Evolutionary conservation across 106 monocot genomes (phyloP).

Genomic region (Phalaenopsis equestris): DNA sequence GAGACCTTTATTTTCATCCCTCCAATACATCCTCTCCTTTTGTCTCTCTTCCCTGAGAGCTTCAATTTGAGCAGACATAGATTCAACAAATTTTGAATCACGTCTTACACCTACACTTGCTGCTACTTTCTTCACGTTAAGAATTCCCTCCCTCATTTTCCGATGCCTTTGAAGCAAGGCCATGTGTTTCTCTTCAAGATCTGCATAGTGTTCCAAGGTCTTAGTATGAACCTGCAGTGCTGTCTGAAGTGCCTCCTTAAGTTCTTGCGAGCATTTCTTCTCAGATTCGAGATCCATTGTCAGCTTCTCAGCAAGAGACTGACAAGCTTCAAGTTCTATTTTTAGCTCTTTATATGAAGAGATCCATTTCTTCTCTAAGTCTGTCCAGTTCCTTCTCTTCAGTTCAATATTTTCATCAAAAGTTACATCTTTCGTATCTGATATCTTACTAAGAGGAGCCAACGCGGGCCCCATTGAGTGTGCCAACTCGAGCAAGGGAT

Average conservation of each 20-base stretch:
- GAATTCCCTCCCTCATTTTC: constrained; percentile 64
- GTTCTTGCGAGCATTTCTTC: constrained; percentile 60
- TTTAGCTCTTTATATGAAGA: constrained; percentile 63
- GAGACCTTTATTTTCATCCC: constrained; percentile 69
- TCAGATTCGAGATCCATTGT: constrained; percentile 70
- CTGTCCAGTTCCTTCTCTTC: constrained; percentile 42
- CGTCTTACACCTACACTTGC: constrained; percentile 54
- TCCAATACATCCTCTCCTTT: constrained; percentile 74
- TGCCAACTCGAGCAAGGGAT: constrained; percentile 32
- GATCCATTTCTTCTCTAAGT: constrained; percentile 67
- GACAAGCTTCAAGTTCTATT: constrained; percentile 52
- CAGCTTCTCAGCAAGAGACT: constrained; percentile 39
- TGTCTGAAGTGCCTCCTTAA: constrained; percentile 72
- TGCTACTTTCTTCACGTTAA: constrained; percentile 66
- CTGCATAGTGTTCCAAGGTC: constrained; percentile 82
- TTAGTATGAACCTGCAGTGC: constrained; percentile 74
- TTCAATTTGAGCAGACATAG: constrained; percentile 58
- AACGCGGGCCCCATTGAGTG: constrained; percentile 7
- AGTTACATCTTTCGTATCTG: too few species aligned
- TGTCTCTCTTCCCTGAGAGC: constrained; percentile 65
- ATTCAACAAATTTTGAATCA: constrained; percentile 59
- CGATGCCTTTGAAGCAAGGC: constrained; percentile 50
- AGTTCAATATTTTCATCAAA: constrained; percentile 24
- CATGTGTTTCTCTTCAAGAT: constrained; percentile 82
- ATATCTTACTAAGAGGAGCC: background rate